Evolutionary conservation across 2,329 filamentous ascomycete genomes (phyloP), one percentile per base, ranked within the genome.

Genomic region (Aulographum hederae): DNA sequence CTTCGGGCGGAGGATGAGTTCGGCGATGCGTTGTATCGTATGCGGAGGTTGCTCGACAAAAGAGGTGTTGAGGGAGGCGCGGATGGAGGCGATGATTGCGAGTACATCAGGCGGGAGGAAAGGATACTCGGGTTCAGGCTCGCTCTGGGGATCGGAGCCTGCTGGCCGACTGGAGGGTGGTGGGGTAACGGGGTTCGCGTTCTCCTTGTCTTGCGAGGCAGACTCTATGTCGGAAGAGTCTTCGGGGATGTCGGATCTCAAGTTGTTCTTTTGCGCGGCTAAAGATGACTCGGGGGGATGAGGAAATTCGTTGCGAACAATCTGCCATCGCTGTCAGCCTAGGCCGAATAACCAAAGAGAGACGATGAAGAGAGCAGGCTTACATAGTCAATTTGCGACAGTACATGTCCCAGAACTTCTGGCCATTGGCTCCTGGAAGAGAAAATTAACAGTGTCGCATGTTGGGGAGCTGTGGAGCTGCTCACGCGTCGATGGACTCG

Each of bases 1-100:
- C 37, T 63, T 75, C 1, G 89, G 89, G 17, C 64, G 56, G 21
- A 92, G 62, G 4, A 93, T 61, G 18, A 95, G 73, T 60, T 98
- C 89, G 15, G 84, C 73, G 15, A 98, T 67, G 25, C 89, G 78
- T 56, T 98, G 89, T 38, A 94, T 69, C 3, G 89, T 95, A 51
- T 95, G 82, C 0, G 89, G 89, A 1, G 89, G 86, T 43, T 78
- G 69, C 3, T 62, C 59, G 15, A 68, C 49, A 53, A 98, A 98
- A 41, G 67, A 68, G 3, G 60, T 62, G 31, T 55, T 61, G 25
- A 93, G 60, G 12, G 74, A 72, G 4, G 54, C 39, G 2, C 46
- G 44, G 37, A 58, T 53, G 0, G 47, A 46, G 3, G 41, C 41
- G 42, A n/a, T n/a, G n/a, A n/a, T n/a, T 46, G 52, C 35, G 48